phyloP scores from a whole-genome alignment of 2,329 filamentous ascomycete genomes.

The Colletotrichum higginsianum region DNA sequence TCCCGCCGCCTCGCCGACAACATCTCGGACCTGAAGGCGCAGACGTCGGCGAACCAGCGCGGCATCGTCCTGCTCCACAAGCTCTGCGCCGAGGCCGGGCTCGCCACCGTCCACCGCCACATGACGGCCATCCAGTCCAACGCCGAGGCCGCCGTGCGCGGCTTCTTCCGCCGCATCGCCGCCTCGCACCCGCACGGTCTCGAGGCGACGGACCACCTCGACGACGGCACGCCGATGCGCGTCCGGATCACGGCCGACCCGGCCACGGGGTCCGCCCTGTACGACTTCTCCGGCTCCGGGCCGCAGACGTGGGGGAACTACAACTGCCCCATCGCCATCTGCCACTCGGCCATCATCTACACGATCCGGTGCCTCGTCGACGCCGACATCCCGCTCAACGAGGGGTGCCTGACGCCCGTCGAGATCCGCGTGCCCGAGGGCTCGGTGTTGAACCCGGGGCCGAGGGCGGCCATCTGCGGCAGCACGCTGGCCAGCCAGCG shows the following conservation, averaged over 20 bases:
- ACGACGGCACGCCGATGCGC: slow-evolving; percentile 54
- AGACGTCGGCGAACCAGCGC: slow-evolving; percentile 59
- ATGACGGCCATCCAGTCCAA: slow-evolving; percentile 60
- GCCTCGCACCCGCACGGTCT: slow-evolving; percentile 42
- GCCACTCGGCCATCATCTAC: slow-evolving; percentile 57
- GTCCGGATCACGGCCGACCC: slow-evolving; percentile 52
- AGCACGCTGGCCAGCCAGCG: slow-evolving; percentile 68
- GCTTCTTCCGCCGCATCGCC: slow-evolving; percentile 53
- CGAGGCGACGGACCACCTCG: slow-evolving; percentile 52
- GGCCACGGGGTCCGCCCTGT: slow-evolving; percentile 51
- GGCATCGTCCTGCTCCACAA: slow-evolving; percentile 54
- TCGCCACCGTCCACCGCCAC: slow-evolving; percentile 53
- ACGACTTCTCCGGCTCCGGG: slow-evolving; percentile 56
- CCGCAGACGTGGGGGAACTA: slow-evolving; percentile 53
- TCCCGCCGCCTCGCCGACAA: slow-evolving; percentile 58
- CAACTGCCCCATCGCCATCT: slow-evolving; percentile 55
- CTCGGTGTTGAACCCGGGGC: slow-evolving; percentile 52
- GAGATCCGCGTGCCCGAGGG: slow-evolving; percentile 51
- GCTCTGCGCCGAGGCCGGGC: slow-evolving; percentile 53
- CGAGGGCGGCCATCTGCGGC: slow-evolving; percentile 61
- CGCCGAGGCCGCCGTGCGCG: slow-evolving; percentile 55
- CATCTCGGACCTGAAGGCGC: slow-evolving; percentile 60
- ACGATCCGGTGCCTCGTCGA: slow-evolving; percentile 54
- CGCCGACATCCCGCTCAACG: slow-evolving; percentile 56
- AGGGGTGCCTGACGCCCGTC: slow-evolving; percentile 55